Percentiles rank a stretch among this genome's conserved stretches.
These are phyloP conservation scores for Cryphonectria japonica DNA, from an alignment of 2,329 filamentous ascomycete genomes.

Conservation along the genomic window DNA sequence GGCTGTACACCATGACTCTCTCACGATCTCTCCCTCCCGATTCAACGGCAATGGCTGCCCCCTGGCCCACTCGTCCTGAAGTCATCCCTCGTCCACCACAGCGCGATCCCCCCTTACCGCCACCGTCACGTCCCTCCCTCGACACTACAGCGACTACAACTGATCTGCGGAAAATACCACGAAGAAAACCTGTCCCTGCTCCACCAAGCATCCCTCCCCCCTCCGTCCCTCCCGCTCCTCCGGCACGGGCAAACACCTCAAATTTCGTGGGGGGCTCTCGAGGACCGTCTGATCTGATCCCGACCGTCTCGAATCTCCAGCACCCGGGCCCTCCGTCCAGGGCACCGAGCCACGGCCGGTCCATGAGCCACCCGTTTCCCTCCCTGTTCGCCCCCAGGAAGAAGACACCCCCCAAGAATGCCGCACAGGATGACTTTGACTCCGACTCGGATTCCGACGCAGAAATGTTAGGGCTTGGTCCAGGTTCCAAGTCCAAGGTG, in stretches of 20 bases:
- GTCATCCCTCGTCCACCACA: slow-evolving; percentile 22
- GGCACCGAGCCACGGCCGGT: slow-evolving; percentile 57
- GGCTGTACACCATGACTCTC: slow-evolving; percentile 25
- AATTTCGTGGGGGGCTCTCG: slow-evolving; percentile 17
- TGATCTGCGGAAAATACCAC: slow-evolving; percentile 19
- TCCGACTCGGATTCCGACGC: slow-evolving; percentile 49
- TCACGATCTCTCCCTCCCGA: slow-evolving; percentile 23
- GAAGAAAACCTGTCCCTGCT: slow-evolving; percentile 22
- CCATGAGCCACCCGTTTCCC: slow-evolving; percentile 80
- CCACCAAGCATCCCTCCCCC: background rate
- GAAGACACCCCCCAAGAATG: slow-evolving; percentile 50
- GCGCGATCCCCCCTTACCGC: slow-evolving; percentile 26
- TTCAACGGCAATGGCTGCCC: slow-evolving; percentile 22
- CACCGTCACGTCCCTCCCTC: slow-evolving; percentile 19
- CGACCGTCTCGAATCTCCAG: slow-evolving; percentile 39
- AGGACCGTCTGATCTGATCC: slow-evolving; percentile 47
- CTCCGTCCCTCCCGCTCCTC: background rate
- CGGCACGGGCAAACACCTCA: slow-evolving; percentile 12
- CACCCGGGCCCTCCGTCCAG: slow-evolving; percentile 27
- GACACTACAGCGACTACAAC: slow-evolving; percentile 3
- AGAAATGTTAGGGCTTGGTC: slow-evolving; percentile 31
- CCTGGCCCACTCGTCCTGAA: slow-evolving; percentile 23
- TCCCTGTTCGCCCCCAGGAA: slow-evolving; percentile 67
- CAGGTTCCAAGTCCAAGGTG: slow-evolving; percentile 41
- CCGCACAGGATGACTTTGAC: slow-evolving; percentile 42